A percentile compares a stretch with the other conserved stretches of the same genome.
Evolutionary conservation across 2,329 filamentous ascomycete genomes (phyloP).

Genomic region (Chalaropsis ovoidea): DNA sequence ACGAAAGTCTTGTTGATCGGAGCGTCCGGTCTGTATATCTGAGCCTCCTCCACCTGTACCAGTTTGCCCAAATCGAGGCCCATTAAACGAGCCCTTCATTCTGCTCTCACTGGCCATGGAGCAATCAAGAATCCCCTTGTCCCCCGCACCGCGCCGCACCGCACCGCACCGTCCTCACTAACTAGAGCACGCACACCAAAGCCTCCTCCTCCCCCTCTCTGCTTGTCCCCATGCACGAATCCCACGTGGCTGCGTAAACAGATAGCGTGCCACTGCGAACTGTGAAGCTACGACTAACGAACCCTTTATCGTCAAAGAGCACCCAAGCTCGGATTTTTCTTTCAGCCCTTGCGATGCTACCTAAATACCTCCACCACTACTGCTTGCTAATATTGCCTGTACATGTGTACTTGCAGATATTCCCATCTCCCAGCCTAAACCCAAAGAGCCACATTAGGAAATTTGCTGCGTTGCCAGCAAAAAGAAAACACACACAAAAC

Average conservation of each 20-base stretch:
- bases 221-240: not conserved
- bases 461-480: not conserved
- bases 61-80: not conserved
- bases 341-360: not conserved
- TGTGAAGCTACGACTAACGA: not conserved
- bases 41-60: not conserved
- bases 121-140: no score
- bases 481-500: not conserved
- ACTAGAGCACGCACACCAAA: no score
- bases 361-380: not conserved
- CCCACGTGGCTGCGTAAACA: not conserved
- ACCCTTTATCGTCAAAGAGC: not conserved
- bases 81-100: not conserved
- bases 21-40: not conserved
- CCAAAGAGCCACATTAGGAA: constrained; percentile 17
- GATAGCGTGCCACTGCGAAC: not conserved
- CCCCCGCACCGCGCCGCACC: no score
- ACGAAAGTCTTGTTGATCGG: not conserved
- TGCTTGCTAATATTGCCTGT: no score
- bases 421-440: not conserved
- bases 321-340: not conserved
- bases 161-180: no score
- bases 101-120: not conserved
- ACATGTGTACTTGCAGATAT: no score
- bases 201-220: not conserved